Conservation (phyloP, 768 basidiomycete genomes). For the Suillus sp. region DNA sequence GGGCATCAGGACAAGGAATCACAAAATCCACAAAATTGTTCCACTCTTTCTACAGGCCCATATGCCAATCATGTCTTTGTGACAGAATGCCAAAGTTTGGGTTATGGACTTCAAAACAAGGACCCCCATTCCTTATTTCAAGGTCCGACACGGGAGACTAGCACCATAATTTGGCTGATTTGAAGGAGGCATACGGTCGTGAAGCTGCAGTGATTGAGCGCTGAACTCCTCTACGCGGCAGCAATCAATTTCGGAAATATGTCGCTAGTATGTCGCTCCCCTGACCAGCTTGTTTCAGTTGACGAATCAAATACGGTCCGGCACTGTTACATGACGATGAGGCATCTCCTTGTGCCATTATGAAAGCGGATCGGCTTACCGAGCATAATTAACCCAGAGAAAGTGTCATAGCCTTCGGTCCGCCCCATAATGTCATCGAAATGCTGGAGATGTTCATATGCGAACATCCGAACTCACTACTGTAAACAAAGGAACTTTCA, state of each 20-base stretch:
- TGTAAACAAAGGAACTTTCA: background rate
- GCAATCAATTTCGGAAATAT: slow-evolving; percentile 3
- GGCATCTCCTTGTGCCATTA: background rate
- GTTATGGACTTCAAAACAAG: background rate
- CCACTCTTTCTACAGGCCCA: background rate
- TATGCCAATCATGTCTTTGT: background rate
- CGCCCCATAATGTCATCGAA: background rate
- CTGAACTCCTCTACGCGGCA: background rate
- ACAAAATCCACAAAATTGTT: background rate
- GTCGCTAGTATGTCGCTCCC: background rate
- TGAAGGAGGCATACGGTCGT: background rate
- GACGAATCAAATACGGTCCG: background rate
- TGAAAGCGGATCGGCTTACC: background rate
- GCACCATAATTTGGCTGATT: background rate
- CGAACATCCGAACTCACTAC: background rate
- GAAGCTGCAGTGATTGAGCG: background rate
- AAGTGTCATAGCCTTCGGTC: background rate
- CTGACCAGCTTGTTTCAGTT: background rate
- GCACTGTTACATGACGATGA: background rate
- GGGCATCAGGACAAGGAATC: background rate
- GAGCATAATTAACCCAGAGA: background rate
- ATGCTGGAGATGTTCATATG: background rate
- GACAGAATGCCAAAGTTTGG: background rate
- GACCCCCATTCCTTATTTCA: background rate
- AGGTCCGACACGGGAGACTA: background rate